Evolutionary conservation across 768 basidiomycete genomes (phyloP), one percentile per base, ranked within the genome.

Genomic region (Suillus americanus): DNA sequence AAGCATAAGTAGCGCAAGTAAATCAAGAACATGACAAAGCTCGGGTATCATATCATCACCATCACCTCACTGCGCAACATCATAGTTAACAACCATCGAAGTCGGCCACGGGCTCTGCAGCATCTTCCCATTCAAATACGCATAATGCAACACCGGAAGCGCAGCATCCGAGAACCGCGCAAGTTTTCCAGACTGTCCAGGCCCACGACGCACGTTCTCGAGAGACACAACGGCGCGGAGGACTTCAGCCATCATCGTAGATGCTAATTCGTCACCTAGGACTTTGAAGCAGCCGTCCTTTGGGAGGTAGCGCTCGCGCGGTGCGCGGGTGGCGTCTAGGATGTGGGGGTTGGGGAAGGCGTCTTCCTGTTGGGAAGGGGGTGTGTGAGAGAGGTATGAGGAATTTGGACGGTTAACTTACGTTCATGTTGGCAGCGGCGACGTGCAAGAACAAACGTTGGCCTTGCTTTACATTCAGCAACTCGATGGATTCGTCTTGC

Each of bases 391-490:
- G 38, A 2, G 5, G 46, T 13, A 13, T 9, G 3, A 10, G 16
- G 14, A 10, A n/a, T 1, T 18, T n/a, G 9, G 8, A 48, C 53
- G 3, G 18, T 55, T 23, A 12, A 80, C 88, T 64, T 60, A 92
- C 92, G 63, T 87, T 83, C 50, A 77, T 63, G 70, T 83, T 82
- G 0, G 90, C 90, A 30, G 78, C 70, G 13, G 79, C 80, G 33
- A 92, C 75, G 71, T 92, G 81, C 54, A 92, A 72, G 72, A 91
- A 93, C 23, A 92, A 72, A 5, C 80, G 81, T 54, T 87, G 82
- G 20, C 78, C 81, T 68, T 85, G 77, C 62, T 76, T 79, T 56
- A 88, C 71, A 2, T 69, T 69, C 16, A 81, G 72, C 4, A 76
- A 78, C 65, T 80, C 80, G 38, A 89, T 69, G 0, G 73, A 69